These are phyloP conservation scores for Alnus glutinosa DNA, from an alignment of 306 rosid genomes.

Conservation along the genomic window DNA sequence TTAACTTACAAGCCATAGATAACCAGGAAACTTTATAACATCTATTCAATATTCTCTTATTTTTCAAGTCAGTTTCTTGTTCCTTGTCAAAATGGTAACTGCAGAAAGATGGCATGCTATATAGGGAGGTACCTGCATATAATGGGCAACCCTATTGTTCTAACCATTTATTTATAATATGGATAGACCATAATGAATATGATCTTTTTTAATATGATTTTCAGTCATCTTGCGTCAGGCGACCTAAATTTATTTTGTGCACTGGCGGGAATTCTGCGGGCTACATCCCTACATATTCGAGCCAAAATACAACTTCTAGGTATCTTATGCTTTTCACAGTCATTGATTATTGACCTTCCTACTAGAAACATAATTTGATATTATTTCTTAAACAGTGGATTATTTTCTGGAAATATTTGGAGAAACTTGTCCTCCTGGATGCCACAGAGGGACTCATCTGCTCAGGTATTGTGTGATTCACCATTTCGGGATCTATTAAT, in stretches of 20 bases:
- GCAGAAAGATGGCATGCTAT: slow-evolving; percentile 1
- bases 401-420: slow-evolving; percentile 75
- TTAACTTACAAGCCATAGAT: not conserved
- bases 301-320: slow-evolving; percentile 65
- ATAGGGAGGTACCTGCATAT: slow-evolving; percentile 9
- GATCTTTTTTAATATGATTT: slow-evolving; percentile 23
- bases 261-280: slow-evolving; percentile 82
- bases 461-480: slow-evolving; percentile 53
- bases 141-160: slow-evolving; percentile 2
- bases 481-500: slow-evolving; percentile 18
- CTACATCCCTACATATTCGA: slow-evolving; percentile 77
- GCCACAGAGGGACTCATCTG: slow-evolving; percentile 72
- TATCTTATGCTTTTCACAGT: slow-evolving; percentile 33
- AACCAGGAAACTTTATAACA: not conserved
- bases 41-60: not conserved
- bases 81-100: slow-evolving; percentile 12
- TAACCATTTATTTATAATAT: not conserved
- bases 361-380: slow-evolving; percentile 20
- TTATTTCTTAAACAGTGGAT: slow-evolving; percentile 59
- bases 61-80: not conserved
- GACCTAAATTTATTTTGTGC: slow-evolving; percentile 93
- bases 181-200: slow-evolving; percentile 12
- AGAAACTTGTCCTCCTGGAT: slow-evolving; percentile 80
- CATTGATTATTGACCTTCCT: slow-evolving; percentile 1
- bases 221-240: slow-evolving; percentile 87